Evolutionary conservation across 164 flowering plant genomes (phyloP).

Genomic region (Sextonia rubra): DNA sequence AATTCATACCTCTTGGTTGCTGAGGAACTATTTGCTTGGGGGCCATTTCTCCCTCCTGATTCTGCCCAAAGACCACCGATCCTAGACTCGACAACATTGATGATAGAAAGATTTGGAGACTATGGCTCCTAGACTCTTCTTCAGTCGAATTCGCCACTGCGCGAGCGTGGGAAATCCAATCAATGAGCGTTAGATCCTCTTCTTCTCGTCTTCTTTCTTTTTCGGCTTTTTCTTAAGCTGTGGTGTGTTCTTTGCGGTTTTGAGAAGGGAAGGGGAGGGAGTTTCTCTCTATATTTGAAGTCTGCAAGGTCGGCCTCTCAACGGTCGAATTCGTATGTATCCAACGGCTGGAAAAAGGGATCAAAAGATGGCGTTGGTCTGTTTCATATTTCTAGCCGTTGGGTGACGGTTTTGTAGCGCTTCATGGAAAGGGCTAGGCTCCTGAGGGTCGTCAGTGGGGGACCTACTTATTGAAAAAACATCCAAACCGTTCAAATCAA

Average conservation of each 20-base stretch:
- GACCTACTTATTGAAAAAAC: too few relatives aligned
- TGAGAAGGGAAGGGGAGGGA: background rate
- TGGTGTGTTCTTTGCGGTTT: too few relatives aligned
- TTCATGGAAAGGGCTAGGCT: too few relatives aligned
- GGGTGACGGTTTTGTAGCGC: too few relatives aligned
- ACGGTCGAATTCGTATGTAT: background rate
- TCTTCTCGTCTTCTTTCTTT: background rate
- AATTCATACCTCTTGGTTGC: background rate
- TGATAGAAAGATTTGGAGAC: background rate
- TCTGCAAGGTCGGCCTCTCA: background rate
- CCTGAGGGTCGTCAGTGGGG: too few relatives aligned
- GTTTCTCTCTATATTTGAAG: background rate
- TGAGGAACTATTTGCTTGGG: background rate
- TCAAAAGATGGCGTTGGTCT: background rate
- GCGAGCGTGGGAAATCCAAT: background rate
- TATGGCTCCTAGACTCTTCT: background rate
- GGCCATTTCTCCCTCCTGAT: background rate
- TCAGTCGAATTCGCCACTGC: background rate
- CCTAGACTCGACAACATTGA: background rate
- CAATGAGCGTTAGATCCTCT: too few relatives aligned
- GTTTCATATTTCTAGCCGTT: background rate
- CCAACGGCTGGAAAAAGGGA: background rate
- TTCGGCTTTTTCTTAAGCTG: too few relatives aligned
- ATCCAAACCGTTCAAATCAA: too few relatives aligned
- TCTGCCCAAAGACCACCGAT: background rate